Evolutionary conservation across 352 stramenopile genomes (phyloP).

Genomic region (Globisporangium solare): DNA sequence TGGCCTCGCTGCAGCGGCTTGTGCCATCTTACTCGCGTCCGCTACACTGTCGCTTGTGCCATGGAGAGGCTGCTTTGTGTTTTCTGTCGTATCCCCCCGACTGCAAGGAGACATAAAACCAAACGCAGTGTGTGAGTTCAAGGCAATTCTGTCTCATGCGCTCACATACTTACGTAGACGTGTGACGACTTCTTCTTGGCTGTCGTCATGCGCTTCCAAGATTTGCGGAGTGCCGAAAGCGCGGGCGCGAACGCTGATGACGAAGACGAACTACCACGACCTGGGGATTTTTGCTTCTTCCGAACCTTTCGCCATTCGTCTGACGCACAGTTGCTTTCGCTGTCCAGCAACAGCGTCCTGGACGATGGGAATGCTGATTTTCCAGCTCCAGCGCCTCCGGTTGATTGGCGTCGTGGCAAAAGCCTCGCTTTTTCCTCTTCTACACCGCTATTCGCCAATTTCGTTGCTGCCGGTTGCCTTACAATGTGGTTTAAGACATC

Average conservation of each 20-base stretch:
- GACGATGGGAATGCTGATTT: constrained; percentile 16
- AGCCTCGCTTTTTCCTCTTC: not conserved
- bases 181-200: constrained; percentile 8
- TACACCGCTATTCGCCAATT: not conserved
- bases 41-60: constrained; percentile 3
- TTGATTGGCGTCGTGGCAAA: not conserved
- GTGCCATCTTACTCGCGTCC: not conserved
- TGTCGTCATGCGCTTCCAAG: constrained; percentile 1
- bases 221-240: not conserved
- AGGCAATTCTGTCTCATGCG: not conserved
- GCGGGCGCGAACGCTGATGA: not conserved
- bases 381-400: not conserved
- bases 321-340: not conserved
- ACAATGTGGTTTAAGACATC: not conserved
- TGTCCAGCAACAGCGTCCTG: constrained; percentile 18
- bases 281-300: not conserved
- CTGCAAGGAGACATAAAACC: not conserved
- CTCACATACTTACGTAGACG: constrained; percentile 13
- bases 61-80: not conserved
- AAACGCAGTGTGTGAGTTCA: no score
- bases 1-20: not conserved
- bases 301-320: not conserved
- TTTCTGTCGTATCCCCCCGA: constrained; percentile 12
- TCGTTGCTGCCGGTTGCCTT: not conserved
- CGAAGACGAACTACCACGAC: not conserved